These are phyloP conservation scores for Acacia concinna DNA, from an alignment of 331 rosid species.

Conservation along the genomic window DNA sequence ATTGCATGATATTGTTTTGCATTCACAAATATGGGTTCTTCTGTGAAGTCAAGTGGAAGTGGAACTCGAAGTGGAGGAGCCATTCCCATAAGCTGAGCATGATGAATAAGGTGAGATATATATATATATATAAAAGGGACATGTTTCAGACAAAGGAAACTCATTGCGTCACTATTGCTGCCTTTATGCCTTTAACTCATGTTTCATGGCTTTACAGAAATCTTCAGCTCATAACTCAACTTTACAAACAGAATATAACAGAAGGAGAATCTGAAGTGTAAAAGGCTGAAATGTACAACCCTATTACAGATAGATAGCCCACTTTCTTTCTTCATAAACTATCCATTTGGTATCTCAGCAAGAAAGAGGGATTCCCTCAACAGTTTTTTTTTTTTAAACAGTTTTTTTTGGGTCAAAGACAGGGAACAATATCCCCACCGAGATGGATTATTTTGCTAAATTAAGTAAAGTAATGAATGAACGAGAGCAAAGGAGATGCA, in stretches of 20 bases:
- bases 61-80: slow-evolving; percentile 57
- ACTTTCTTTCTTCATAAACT: not conserved
- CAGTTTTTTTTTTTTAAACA: not conserved
- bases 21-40: slow-evolving; percentile 81
- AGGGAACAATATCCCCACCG: slow-evolving; percentile 25
- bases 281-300: not conserved
- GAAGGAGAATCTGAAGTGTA: slow-evolving; percentile 9
- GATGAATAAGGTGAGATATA: slow-evolving; percentile 35
- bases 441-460: slow-evolving; percentile 15
- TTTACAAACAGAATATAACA: slow-evolving; percentile 1
- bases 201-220: slow-evolving; percentile 21
- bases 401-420: not conserved
- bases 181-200: slow-evolving; percentile 10
- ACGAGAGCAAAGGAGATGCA: slow-evolving; percentile 47
- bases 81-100: slow-evolving; percentile 48
- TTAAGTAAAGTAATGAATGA: slow-evolving; percentile 21
- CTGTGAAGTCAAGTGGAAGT: slow-evolving; percentile 54
- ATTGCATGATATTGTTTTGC: slow-evolving; percentile 88
- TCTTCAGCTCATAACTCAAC: slow-evolving; percentile 7
- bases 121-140: not conserved
- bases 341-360: not conserved
- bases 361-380: not conserved
- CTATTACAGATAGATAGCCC: not conserved
- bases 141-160: slow-evolving; percentile 3
- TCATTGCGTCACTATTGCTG: slow-evolving; percentile 18